Evolutionary conservation across 352 stramenopile genomes (phyloP).

Genomic region (Phytophthora fragariaefolia): DNA sequence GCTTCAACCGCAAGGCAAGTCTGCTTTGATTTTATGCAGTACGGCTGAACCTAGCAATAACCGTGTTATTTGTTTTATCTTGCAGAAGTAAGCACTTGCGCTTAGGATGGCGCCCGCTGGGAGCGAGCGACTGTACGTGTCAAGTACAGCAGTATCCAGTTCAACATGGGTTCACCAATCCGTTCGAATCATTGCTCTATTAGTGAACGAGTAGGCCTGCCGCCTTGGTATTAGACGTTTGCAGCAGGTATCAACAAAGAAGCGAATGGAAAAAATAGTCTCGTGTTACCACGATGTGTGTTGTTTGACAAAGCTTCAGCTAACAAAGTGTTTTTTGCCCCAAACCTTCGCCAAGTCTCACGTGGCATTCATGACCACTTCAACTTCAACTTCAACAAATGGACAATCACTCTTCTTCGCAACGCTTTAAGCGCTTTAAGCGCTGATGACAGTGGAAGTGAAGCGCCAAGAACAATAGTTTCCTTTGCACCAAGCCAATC

Average conservation of each 20-base stretch:
- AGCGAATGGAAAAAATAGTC: neutral
- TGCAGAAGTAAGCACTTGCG: constrained; percentile 23
- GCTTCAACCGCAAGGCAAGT: constrained; percentile 63
- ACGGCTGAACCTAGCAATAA: neutral
- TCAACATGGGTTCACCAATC: neutral
- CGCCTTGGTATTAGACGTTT: neutral
- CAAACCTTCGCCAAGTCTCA: too few relatives aligned
- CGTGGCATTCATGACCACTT: neutral
- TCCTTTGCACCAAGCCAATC: too few relatives aligned
- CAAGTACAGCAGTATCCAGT: neutral
- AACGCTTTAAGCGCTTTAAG: too few relatives aligned
- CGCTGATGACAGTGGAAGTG: too few relatives aligned
- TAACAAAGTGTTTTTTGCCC: too few relatives aligned
- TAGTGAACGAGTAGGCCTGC: neutral
- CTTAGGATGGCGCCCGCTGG: neutral
- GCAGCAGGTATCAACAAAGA: neutral
- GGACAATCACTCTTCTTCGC: neutral
- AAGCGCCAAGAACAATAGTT: too few relatives aligned
- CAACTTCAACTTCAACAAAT: neutral
- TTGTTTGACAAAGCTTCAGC: too few relatives aligned
- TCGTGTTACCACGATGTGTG: neutral
- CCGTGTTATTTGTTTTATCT: constrained; percentile 1
- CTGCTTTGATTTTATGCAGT: neutral
- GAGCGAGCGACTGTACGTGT: neutral
- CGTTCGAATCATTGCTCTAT: too few relatives aligned